These are phyloP conservation scores for Hygrocybe punicea DNA, from an alignment of 768 basidiomycete species.

Conservation along the genomic window DNA sequence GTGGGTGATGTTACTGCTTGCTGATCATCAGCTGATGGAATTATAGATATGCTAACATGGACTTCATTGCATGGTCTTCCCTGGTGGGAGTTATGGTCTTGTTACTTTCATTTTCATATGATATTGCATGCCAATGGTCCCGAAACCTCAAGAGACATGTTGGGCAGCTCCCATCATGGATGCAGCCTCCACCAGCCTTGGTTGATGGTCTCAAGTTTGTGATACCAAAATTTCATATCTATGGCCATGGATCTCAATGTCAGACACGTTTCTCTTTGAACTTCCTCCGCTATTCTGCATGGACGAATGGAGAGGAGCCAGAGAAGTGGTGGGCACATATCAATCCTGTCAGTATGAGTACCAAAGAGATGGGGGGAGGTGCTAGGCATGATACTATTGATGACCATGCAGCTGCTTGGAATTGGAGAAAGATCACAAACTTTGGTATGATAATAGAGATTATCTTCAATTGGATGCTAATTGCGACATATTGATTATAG, in stretches of 20 bases:
- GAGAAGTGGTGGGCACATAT: constrained; percentile 26
- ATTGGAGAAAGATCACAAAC: constrained; percentile 18
- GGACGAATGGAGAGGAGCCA: constrained; percentile 27
- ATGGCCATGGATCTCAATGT: constrained; percentile 15
- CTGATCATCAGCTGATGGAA: neutral
- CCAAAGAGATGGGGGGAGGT: constrained; percentile 29
- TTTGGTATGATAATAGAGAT: constrained; percentile 5
- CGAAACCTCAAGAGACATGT: constrained; percentile 3
- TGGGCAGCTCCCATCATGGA: constrained; percentile 1
- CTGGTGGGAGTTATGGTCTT: constrained; percentile 2
- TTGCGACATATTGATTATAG: neutral
- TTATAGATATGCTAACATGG: constrained; percentile 30
- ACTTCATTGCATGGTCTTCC: constrained; percentile 22
- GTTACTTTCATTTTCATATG: constrained; percentile 26
- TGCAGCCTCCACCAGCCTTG: neutral
- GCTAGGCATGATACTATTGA: constrained; percentile 26
- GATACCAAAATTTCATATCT: constrained; percentile 14
- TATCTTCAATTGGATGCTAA: neutral
- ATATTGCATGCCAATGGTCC: constrained; percentile 27
- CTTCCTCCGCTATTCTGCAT: constrained; percentile 23
- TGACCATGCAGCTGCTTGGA: constrained; percentile 25
- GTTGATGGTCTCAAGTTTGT: neutral
- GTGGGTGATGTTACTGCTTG: constrained; percentile 15
- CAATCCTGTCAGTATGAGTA: constrained; percentile 27
- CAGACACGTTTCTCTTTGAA: constrained; percentile 13